Conservation (phyloP, 768 basidiomycete genomes). For the Xanthoconium purpureum region DNA sequence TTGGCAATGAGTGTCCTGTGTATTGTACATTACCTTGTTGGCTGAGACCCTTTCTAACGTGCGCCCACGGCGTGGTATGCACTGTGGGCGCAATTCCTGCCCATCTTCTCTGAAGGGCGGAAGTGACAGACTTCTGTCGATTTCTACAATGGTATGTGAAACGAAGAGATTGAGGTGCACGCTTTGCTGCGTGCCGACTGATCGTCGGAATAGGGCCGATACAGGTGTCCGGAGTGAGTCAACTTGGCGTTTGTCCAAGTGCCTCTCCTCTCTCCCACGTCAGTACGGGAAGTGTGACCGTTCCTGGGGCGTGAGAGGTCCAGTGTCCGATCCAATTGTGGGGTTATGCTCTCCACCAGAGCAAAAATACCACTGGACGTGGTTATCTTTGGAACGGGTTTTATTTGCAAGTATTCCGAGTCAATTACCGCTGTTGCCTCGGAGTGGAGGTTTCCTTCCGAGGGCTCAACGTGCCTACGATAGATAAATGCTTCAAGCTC, state of each 20-base stretch:
- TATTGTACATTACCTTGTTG: constrained; percentile 30
- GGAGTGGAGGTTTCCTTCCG: too few relatives aligned
- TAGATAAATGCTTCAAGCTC: too few relatives aligned
- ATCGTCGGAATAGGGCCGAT: background rate
- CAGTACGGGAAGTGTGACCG: too few relatives aligned
- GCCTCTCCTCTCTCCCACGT: background rate
- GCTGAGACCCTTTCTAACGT: constrained; percentile 1
- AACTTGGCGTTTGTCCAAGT: background rate
- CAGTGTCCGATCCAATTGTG: too few relatives aligned
- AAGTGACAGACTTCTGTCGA: constrained; percentile 57
- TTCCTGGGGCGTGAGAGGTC: too few relatives aligned
- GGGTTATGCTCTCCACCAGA: too few relatives aligned
- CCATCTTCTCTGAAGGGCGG: constrained; percentile 48
- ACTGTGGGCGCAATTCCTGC: constrained; percentile 57
- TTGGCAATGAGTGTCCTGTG: constrained; percentile 64
- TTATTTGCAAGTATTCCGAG: too few relatives aligned
- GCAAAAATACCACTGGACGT: too few relatives aligned
- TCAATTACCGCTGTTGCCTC: too few relatives aligned
- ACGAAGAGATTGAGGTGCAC: constrained; percentile 32
- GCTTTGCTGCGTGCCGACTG: constrained; percentile 2
- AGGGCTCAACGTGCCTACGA: too few relatives aligned
- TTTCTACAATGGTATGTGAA: constrained; percentile 54
- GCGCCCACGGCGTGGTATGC: constrained; percentile 8
- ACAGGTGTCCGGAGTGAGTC: background rate
- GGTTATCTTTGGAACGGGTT: too few relatives aligned